These are phyloP conservation scores for Dactylellina drechsleri DNA, from an alignment of 2,329 filamentous ascomycete species.

Conservation along the genomic window DNA sequence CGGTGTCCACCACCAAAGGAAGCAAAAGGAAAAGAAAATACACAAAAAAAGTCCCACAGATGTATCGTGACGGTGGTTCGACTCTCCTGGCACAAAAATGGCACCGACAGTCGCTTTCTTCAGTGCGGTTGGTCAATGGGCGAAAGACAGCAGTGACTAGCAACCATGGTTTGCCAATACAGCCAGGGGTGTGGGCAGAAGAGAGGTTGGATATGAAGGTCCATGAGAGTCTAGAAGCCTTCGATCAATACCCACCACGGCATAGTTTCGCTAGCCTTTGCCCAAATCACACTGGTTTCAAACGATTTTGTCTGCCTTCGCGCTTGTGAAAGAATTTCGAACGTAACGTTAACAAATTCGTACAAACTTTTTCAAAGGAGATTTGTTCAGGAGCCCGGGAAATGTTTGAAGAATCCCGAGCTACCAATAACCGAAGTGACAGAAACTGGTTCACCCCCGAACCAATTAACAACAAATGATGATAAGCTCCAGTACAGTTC, in stretches of 20 bases:
- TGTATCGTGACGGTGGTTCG: conserved; percentile 53
- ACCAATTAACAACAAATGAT: conserved; percentile 27
- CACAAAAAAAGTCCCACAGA: conserved; percentile 31
- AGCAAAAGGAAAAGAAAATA: conserved; percentile 22
- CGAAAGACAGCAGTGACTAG: conserved; percentile 51
- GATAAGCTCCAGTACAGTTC: conserved; percentile 29
- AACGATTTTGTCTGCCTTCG: conserved; percentile 54
- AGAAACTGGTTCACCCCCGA: conserved; percentile 38
- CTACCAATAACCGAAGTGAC: conserved; percentile 51
- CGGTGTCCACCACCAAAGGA: conserved; percentile 12
- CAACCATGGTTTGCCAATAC: conserved; percentile 50
- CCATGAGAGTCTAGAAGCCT: conserved; percentile 54
- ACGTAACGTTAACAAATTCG: conserved; percentile 31
- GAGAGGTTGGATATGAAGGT: conserved; percentile 44
- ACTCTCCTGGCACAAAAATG: conserved; percentile 48
- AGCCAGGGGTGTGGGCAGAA: conserved; percentile 39
- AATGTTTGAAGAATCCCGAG: conserved; percentile 51
- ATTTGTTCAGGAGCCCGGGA: conserved; percentile 52
- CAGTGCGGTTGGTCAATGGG: conserved; percentile 46
- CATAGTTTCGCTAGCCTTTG: conserved; percentile 55
- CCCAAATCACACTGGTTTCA: conserved; percentile 54
- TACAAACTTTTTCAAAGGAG: conserved; percentile 31
- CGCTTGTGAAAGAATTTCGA: conserved; percentile 44
- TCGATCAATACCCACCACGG: conserved; percentile 54
- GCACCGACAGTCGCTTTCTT: conserved; percentile 36